Base-by-base conservation (phyloP, 192 early-diverging fungal species). In the Martensiomyces pterosporus region DNA sequence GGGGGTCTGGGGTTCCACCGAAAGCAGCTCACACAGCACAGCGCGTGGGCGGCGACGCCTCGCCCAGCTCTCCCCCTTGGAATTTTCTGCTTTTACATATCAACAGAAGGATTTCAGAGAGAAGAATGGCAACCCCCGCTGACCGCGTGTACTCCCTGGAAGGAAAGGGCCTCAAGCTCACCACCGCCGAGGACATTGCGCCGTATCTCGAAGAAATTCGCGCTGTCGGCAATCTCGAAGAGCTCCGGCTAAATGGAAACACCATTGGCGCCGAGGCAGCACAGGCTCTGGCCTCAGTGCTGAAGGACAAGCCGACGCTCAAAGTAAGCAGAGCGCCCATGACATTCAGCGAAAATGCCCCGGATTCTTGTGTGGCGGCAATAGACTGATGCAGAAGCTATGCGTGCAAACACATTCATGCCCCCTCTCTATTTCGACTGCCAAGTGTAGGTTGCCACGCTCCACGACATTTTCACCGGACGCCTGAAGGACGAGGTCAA, bases 391-490 rank as follows among this genome's bases (percentile, higher is more conserved):
- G n/a, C n/a, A n/a, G n/a, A n/a, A n/a, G n/a, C n/a, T n/a, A n/a
- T n/a, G n/a, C n/a, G n/a, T n/a, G n/a, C n/a, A n/a, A n/a, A n/a
- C n/a, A n/a, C n/a, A n/a, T n/a, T n/a, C n/a, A n/a, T n/a, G n/a
- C n/a, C n/a, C n/a, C n/a, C n/a, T n/a, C n/a, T n/a, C n/a, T n/a
- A n/a, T n/a, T n/a, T n/a, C n/a, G n/a, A n/a, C n/a, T 36, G 21
- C 2, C 37, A 14, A 40, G 16, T 53, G 25, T 68, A 92, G 91
- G 61, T 86, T 27, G 90, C 88, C 26, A 85, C 87, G 29, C 77
- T 94, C 26, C 82, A 85, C 45, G 95, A 98, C 60, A 93, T 94
- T 41, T 98, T 96, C 60, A 98, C 95, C 17, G 84, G 92, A 22
- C 86, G 95, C 33, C 77, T 97, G 32, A 81, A 85, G 57, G 82